These are phyloP conservation scores for Phtheirospermum japonicum DNA, from an alignment of 257 asterid species.

Conservation along the genomic window DNA sequence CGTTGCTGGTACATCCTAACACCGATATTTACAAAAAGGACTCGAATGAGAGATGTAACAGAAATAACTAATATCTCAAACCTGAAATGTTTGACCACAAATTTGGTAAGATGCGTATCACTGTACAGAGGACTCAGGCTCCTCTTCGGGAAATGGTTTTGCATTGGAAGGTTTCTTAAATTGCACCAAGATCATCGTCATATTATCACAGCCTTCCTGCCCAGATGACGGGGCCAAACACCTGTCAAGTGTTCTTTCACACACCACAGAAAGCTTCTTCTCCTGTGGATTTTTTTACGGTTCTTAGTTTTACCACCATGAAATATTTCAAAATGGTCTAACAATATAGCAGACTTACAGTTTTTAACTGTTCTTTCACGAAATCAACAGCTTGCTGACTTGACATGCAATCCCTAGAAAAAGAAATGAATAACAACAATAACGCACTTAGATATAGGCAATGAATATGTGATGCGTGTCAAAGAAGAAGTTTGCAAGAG, in stretches of 20 bases:
- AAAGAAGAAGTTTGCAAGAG: constrained; percentile 12
- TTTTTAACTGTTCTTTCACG: constrained; percentile 48
- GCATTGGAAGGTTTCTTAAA: constrained; percentile 43
- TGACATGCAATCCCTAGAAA: constrained; percentile 91
- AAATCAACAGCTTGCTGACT: constrained; percentile 83
- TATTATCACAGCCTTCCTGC: constrained; percentile 91
- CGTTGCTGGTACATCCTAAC: constrained; percentile 1
- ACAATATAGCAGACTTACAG: constrained; percentile 43
- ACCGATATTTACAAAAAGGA: constrained; percentile 25
- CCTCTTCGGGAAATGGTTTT: constrained; percentile 33
- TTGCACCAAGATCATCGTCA: constrained; percentile 93
- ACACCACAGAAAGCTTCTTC: constrained; percentile 69
- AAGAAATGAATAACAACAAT: constrained; percentile 18
- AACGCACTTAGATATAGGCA: neutral
- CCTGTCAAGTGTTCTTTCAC: constrained; percentile 64
- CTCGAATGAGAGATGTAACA: constrained; percentile 13
- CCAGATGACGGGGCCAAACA: constrained; percentile 91
- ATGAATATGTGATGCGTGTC: constrained; percentile 17
- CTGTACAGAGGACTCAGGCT: constrained; percentile 35
- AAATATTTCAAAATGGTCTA: neutral
- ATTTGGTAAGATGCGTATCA: constrained; percentile 19
- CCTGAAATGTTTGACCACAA: constrained; percentile 16
- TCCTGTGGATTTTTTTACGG: constrained; percentile 46
- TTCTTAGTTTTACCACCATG: constrained; percentile 22
- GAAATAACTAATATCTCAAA: constrained; percentile 3